These are phyloP conservation scores for Ceratocystis destructans DNA, from an alignment of 2,329 filamentous ascomycete genomes.

Conservation along the genomic window DNA sequence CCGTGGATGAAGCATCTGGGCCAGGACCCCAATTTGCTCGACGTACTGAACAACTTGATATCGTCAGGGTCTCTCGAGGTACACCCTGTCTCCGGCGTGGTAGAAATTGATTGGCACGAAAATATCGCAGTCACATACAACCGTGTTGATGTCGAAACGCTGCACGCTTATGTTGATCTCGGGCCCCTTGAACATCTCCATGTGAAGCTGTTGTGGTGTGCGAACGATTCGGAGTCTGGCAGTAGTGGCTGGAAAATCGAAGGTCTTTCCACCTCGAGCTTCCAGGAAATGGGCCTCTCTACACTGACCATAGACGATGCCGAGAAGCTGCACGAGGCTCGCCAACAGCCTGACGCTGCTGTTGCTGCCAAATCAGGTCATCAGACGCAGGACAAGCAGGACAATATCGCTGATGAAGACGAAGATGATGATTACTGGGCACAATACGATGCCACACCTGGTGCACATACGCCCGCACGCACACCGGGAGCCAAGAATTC, in stretches of 20 bases:
- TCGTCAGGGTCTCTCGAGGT: conserved; percentile 54
- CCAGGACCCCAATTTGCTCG: conserved; percentile 60
- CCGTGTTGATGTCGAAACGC: conserved; percentile 60
- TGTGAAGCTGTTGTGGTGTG: conserved; percentile 57
- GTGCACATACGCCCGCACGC: conserved; percentile 47
- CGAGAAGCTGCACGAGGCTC: conserved; percentile 1
- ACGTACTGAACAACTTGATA: conserved; percentile 47
- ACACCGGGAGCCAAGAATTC: conserved; percentile 23
- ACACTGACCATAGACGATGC: conserved; percentile 22
- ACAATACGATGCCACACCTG: conserved; percentile 40
- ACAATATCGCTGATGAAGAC: conserved; percentile 21
- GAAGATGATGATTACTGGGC: conserved; percentile 40
- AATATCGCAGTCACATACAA: conserved; percentile 45
- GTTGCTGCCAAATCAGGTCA: conserved; percentile 18
- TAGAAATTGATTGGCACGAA: conserved; percentile 57
- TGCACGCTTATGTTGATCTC: conserved; percentile 53
- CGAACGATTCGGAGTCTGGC: conserved; percentile 46
- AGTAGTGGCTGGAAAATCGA: conserved; percentile 57
- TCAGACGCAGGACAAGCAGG: not conserved
- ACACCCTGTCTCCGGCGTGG: conserved; percentile 68
- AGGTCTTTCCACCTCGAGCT: conserved; percentile 30
- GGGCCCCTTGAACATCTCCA: conserved; percentile 23
- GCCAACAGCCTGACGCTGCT: conserved; percentile 1
- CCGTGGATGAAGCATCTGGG: conserved; percentile 31
- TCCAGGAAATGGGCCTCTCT: conserved; percentile 26